Conservation (phyloP, 2,329 filamentous ascomycete genomes). For the Tympanopsis confertula region DNA sequence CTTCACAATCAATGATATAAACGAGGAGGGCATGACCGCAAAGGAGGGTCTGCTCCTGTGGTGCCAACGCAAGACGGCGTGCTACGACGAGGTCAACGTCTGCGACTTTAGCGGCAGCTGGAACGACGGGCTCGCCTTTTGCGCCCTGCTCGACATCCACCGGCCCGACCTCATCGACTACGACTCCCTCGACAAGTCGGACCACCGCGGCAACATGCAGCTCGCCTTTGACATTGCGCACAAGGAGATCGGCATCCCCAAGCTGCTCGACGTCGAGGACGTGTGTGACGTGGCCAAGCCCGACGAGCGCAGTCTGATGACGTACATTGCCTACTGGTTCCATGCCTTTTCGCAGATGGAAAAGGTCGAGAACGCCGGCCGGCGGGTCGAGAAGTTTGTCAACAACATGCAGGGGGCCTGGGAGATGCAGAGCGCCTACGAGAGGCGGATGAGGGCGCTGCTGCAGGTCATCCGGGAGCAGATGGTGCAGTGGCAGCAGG, state of each 20-base stretch:
- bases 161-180: slow-evolving; percentile 95
- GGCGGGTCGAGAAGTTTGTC: slow-evolving; percentile 95
- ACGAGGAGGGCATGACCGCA: slow-evolving; percentile 91
- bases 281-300: slow-evolving; percentile 93
- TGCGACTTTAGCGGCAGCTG: slow-evolving; percentile 90
- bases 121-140: slow-evolving; percentile 96
- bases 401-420: slow-evolving; percentile 98
- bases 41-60: slow-evolving; percentile 90
- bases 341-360: slow-evolving; percentile 99
- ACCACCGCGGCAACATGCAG: slow-evolving; percentile 96
- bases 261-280: slow-evolving; percentile 91
- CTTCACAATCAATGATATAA: slow-evolving; percentile 98
- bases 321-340: slow-evolving; percentile 99
- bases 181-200: slow-evolving; percentile 82
- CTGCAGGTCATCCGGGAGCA: slow-evolving; percentile 65
- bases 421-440: slow-evolving; percentile 98
- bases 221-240: slow-evolving; percentile 91
- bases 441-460: slow-evolving; percentile 77
- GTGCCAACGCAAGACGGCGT: slow-evolving; percentile 97
- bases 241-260: slow-evolving; percentile 93
- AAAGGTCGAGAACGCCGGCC: slow-evolving; percentile 91
- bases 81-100: slow-evolving; percentile 93
- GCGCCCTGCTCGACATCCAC: slow-evolving; percentile 91
- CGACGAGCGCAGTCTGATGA: slow-evolving; percentile 95
- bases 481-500: slow-evolving; percentile 62